Evolutionary conservation across 495 filamentous ascomycete genomes (phyloP), one percentile per base, ranked within the genome.

Genomic region (Penicillium taxi): DNA sequence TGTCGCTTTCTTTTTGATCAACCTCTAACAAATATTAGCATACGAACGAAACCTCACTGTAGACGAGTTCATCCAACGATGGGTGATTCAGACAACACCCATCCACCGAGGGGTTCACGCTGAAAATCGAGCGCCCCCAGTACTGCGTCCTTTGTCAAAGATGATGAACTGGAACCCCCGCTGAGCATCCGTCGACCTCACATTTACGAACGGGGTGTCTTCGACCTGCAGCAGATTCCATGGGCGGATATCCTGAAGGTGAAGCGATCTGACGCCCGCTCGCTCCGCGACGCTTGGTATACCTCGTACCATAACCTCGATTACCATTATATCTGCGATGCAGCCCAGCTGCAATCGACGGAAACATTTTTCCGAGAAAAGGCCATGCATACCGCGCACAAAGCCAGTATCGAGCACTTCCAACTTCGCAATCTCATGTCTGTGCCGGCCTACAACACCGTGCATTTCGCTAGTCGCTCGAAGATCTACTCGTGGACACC

Each of bases 401-500:
- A 76, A 26, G 73, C 84, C 13, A 71, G 72, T 18, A 62, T 90
- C 16, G 66, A 82, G 23, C 90, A 96, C 58, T 95, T 94, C 48
- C 90, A 96, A 49, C 74, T 96, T 11, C 84, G 90, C 31, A 90
- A 94, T 53, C 60, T 91, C 1, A 69, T 96, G 40, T 80, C 80
- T 2, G 74, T 78, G 32, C 74, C 78, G 12, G 82, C 82, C 7
- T 79, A 80, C 26, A 82, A 82, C 31, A 78, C 85, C 31, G 63
- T 84, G 25, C 88, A 82, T 57, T 95, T 93, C 55, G 78, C 86
- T 17, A 69, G 70, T 17, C 64, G 68, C 39, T 74, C 69, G 12
- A 70, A 70, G 34, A 62, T 93, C 7, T 53, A 54, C 25, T 62
- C 66, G 0, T 70, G 66, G 66, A 50, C 52, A 1, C 66, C 66